A percentile compares a stretch with the other conserved stretches of the same genome.
Conservation (phyloP, 2,329 filamentous ascomycete genomes). For the Penicillium crustosum region DNA sequence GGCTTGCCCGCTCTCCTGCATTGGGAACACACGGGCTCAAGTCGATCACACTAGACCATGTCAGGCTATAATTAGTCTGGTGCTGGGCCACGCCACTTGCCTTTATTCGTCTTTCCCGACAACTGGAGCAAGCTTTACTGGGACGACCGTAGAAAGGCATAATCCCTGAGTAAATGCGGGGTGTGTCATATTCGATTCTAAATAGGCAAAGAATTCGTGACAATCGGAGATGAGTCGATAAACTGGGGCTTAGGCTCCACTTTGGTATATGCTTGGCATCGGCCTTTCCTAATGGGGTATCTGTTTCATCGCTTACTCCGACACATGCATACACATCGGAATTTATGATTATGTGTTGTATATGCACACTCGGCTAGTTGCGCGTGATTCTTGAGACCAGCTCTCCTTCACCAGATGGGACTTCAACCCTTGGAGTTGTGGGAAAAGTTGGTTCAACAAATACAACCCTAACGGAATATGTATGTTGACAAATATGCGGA, state of each 20-base stretch:
- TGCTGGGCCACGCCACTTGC: conserved; percentile 6
- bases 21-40: conserved; percentile 32
- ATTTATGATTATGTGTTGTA: no score
- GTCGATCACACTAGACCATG: conserved; percentile 31
- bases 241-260: background rate
- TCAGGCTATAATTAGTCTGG: background rate
- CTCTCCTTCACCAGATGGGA: no score
- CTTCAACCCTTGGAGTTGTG: no score
- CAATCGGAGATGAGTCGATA: background rate
- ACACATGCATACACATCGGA: background rate
- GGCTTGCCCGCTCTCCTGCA: conserved; percentile 31
- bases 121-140: conserved; percentile 27
- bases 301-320: conserved; percentile 7
- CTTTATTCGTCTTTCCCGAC: conserved; percentile 30
- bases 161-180: background rate
- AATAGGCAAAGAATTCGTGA: conserved; percentile 20
- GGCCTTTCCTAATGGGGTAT: conserved; percentile 15
- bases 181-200: background rate
- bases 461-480: background rate
- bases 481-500: no score
- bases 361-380: background rate
- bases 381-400: no score
- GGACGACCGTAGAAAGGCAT: conserved; percentile 30
- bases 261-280: conserved; percentile 3
- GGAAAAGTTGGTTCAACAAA: background rate